Conservation (phyloP, 1,284 basidiomycete species). For the Trametes versicolor region DNA sequence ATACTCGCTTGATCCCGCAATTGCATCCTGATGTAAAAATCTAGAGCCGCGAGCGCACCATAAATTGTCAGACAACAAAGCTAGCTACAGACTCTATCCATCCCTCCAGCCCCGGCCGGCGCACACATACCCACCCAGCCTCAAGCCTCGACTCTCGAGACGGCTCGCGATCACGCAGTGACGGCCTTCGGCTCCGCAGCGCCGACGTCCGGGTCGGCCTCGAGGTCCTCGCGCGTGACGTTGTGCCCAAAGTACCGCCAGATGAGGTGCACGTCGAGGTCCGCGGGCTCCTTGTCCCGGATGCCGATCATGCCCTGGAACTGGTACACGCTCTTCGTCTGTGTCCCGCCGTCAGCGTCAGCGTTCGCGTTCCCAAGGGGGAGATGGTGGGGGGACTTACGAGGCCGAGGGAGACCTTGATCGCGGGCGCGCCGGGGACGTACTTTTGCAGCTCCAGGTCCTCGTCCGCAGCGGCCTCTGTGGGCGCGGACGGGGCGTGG, state of each 20-base stretch:
- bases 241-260: conserved; percentile 33
- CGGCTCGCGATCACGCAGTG: background rate
- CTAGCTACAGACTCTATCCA: no score
- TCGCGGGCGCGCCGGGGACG: conserved; percentile 63
- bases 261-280: conserved; percentile 52
- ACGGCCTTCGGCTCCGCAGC: background rate
- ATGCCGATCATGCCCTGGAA: conserved; percentile 55
- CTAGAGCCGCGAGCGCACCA: no score
- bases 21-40: no score
- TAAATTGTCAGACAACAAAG: no score
- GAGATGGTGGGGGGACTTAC: conserved; percentile 44
- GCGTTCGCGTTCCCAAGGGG: background rate
- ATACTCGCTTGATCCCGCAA: no score
- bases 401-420: conserved; percentile 77
- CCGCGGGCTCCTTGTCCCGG: conserved; percentile 55
- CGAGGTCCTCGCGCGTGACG: conserved; percentile 30
- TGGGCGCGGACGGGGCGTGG: background rate
- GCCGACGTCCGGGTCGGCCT: conserved; percentile 16
- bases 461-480: background rate
- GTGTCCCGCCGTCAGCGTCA: background rate
- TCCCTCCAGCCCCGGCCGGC: no score
- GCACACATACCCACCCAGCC: background rate
- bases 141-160: no score
- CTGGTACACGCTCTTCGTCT: conserved; percentile 57
- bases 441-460: conserved; percentile 62